A percentile compares a stretch with the other conserved stretches of the same genome.
Evolutionary conservation across 2,329 filamentous ascomycete genomes (phyloP).

Genomic region (Helicocarpus griseus): DNA sequence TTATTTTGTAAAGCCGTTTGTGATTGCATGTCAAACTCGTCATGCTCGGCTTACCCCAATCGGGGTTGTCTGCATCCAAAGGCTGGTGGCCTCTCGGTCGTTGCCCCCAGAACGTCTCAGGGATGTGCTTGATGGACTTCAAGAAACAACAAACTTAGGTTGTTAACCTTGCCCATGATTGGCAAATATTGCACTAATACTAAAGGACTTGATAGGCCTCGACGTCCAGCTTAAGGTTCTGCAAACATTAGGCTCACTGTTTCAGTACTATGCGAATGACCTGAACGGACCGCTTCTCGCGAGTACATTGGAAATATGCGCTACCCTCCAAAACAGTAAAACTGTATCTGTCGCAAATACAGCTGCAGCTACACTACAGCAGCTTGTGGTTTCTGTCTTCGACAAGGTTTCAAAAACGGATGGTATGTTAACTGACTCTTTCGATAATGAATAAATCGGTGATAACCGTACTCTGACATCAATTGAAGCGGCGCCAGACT

Average conservation of each 20-base stretch:
- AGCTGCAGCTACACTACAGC: constrained; percentile 89
- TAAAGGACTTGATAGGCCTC: constrained; percentile 40
- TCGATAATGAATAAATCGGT: neutral
- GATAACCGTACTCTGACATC: neutral
- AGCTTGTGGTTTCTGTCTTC: constrained; percentile 84
- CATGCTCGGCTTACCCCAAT: constrained; percentile 85
- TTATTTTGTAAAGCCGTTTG: constrained; percentile 84
- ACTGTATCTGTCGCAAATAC: constrained; percentile 92
- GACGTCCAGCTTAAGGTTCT: constrained; percentile 95
- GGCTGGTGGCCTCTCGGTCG: constrained; percentile 72
- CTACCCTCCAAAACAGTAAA: constrained; percentile 81
- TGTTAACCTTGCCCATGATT: constrained; percentile 23
- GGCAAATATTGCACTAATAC: constrained; percentile 2
- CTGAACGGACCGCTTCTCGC: constrained; percentile 73
- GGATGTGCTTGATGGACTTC: constrained; percentile 79
- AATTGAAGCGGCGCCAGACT: neutral
- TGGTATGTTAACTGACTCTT: constrained; percentile 41
- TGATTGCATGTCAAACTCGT: constrained; percentile 82
- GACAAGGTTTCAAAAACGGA: constrained; percentile 83
- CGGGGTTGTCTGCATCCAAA: constrained; percentile 78
- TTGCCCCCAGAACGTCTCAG: constrained; percentile 69
- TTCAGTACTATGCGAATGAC: constrained; percentile 82
- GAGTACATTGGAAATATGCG: constrained; percentile 79
- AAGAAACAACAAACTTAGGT: constrained; percentile 67
- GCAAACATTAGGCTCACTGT: constrained; percentile 76